Conservation (phyloP, 2,329 filamentous ascomycete species). For the Alternaria burnsii region DNA sequence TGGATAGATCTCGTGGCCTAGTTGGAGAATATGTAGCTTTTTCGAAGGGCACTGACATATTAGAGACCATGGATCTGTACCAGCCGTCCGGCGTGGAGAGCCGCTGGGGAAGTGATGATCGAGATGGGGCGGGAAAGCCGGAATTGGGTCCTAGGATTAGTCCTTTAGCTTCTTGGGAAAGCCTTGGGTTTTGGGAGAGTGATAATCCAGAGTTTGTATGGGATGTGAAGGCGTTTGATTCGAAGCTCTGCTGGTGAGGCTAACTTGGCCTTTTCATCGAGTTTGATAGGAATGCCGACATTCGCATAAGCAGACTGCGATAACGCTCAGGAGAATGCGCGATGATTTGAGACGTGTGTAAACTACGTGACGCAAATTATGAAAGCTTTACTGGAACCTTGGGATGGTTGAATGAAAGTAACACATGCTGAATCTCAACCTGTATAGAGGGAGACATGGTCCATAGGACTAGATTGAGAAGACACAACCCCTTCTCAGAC, state of each 20-base stretch:
- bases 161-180: slow-evolving; percentile 1
- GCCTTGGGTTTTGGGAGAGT: background rate
- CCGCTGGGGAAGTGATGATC: background rate
- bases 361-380: background rate
- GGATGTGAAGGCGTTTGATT: slow-evolving; percentile 5
- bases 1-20: background rate
- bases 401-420: background rate
- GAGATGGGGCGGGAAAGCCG: background rate
- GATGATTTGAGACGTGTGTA: background rate
- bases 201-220: background rate
- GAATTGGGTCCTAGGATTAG: background rate
- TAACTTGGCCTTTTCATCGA: background rate
- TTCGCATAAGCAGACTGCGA: background rate
- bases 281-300: background rate
- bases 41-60: background rate
- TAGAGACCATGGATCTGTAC: background rate
- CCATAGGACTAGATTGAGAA: background rate
- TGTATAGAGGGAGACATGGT: background rate
- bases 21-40: background rate
- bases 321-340: background rate
- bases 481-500: background rate
- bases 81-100: background rate
- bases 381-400: background rate
- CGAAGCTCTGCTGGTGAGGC: slow-evolving; percentile 8
- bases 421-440: background rate